A percentile compares a stretch with the other conserved stretches of the same genome.
Evolutionary conservation across 306 rosid species (phyloP).

Genomic region (Sesbania bispinosa): DNA sequence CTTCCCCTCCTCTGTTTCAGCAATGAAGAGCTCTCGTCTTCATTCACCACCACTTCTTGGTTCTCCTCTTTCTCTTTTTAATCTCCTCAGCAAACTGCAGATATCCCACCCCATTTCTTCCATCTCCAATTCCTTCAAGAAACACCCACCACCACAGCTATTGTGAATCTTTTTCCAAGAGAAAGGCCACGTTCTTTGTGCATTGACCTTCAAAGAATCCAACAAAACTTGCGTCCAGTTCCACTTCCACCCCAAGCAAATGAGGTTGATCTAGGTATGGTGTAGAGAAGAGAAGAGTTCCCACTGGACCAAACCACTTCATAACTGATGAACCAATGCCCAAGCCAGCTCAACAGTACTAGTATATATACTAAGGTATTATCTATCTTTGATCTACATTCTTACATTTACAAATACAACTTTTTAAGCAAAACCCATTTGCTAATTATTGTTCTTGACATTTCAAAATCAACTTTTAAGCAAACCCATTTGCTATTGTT

Average conservation of each 20-base stretch:
- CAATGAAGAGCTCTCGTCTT: conserved; percentile 64
- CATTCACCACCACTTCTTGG: conserved; percentile 3
- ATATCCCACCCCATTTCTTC: not conserved
- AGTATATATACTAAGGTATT: conserved; percentile 12
- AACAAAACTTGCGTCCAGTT: conserved; percentile 18
- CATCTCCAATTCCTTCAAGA: conserved; percentile 27
- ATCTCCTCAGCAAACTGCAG: conserved; percentile 22
- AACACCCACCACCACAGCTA: conserved; percentile 18
- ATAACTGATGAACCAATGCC: conserved; percentile 45
- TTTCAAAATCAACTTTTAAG: too few species aligned
- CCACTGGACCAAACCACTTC: conserved; percentile 96
- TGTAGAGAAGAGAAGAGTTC: conserved; percentile 76
- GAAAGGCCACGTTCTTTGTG: conserved; percentile 67
- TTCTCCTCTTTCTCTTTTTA: conserved; percentile 29
- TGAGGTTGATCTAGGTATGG: conserved; percentile 65
- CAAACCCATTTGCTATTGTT: conserved; percentile 11
- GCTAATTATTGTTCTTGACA: too few species aligned
- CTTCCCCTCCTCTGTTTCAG: not conserved
- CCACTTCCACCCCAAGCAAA: not conserved
- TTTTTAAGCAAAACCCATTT: too few species aligned
- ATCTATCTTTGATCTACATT: not conserved
- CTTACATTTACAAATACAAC: too few species aligned
- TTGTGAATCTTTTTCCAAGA: conserved; percentile 55
- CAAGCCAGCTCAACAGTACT: not conserved
- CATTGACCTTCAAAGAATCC: conserved; percentile 42